Evolutionary conservation across 352 stramenopile genomes (phyloP).

Genomic region (Phytophthora tubulina): DNA sequence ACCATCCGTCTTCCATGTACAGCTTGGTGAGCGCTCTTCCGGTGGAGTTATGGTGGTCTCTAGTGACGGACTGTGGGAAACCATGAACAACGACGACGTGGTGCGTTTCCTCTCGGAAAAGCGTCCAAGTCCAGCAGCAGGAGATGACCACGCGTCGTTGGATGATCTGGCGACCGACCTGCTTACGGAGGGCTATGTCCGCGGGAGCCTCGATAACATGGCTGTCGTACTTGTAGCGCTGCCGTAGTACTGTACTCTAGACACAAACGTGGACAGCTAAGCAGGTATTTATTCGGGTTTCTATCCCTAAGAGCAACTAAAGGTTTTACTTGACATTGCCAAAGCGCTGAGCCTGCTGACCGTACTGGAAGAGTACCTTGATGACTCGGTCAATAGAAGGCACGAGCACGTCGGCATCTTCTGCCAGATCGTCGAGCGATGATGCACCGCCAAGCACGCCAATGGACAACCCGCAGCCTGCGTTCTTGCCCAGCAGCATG

Average conservation of each 20-base stretch:
- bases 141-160: conserved; percentile 49
- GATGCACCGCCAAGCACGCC: conserved; percentile 84
- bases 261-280: conserved; percentile 23
- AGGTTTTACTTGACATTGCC: conserved; percentile 44
- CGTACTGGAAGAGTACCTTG: conserved; percentile 89
- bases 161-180: conserved; percentile 81
- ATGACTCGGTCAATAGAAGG: conserved; percentile 79
- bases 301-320: conserved; percentile 28
- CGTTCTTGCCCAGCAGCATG: conserved; percentile 84
- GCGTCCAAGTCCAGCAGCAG: conserved; percentile 19
- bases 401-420: conserved; percentile 87
- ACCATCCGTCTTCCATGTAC: conserved; percentile 74
- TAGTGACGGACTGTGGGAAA: conserved; percentile 85
- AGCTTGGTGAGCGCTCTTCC: conserved; percentile 18
- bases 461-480: conserved; percentile 78
- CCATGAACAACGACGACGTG: conserved; percentile 65
- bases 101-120: conserved; percentile 56
- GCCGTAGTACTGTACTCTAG: conserved; percentile 5
- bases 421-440: conserved; percentile 81
- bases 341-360: conserved; percentile 74
- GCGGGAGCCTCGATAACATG: conserved; percentile 96
- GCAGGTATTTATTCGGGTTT: conserved; percentile 30
- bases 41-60: conserved; percentile 60
- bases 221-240: conserved; percentile 74
- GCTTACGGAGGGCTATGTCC: conserved; percentile 94